phyloP scores from a whole-genome alignment of 2,329 filamentous ascomycete species.

The Colletotrichum caudatum region DNA sequence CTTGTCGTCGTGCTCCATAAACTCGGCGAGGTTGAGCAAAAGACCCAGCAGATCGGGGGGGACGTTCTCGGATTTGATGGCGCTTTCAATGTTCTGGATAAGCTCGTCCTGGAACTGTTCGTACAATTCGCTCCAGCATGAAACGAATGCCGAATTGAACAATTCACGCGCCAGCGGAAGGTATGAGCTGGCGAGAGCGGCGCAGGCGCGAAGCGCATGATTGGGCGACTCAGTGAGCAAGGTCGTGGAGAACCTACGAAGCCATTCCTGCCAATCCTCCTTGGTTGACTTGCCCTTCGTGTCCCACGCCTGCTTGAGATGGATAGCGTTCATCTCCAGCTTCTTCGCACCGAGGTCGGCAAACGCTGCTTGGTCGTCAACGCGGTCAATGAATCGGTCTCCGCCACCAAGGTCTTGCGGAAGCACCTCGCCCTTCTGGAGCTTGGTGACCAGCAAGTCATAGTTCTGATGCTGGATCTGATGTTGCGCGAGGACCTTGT shows the following conservation, averaged over 20 bases:
- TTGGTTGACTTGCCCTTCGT: conserved; percentile 96
- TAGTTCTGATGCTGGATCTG: conserved; percentile 93
- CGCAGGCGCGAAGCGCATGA: conserved; percentile 92
- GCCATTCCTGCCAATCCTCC: conserved; percentile 99
- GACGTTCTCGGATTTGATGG: conserved; percentile 94
- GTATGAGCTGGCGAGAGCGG: conserved; percentile 90
- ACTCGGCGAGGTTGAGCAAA: conserved; percentile 94
- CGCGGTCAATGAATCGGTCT: conserved; percentile 79
- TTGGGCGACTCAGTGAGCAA: conserved; percentile 95
- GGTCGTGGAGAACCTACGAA: conserved; percentile 95
- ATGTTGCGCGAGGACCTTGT: conserved; percentile 83
- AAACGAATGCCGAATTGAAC: conserved; percentile 99
- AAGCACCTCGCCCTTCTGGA: conserved; percentile 94
- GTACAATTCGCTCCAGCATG: conserved; percentile 98
- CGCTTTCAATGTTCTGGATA: conserved; percentile 94
- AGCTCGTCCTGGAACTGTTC: conserved; percentile 97
- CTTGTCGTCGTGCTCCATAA: conserved; percentile 99
- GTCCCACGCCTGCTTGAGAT: conserved; percentile 97
- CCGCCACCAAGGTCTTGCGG: conserved; percentile 94
- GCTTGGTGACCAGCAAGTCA: conserved; percentile 88
- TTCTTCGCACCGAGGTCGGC: conserved; percentile 92
- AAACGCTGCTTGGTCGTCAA: conserved; percentile 80
- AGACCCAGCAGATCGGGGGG: conserved; percentile 95
- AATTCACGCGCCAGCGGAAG: conserved; percentile 90
- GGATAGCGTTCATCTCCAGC: conserved; percentile 95